Base-by-base conservation (phyloP, 495 filamentous ascomycete genomes). In the Hypoxylon rickii region DNA sequence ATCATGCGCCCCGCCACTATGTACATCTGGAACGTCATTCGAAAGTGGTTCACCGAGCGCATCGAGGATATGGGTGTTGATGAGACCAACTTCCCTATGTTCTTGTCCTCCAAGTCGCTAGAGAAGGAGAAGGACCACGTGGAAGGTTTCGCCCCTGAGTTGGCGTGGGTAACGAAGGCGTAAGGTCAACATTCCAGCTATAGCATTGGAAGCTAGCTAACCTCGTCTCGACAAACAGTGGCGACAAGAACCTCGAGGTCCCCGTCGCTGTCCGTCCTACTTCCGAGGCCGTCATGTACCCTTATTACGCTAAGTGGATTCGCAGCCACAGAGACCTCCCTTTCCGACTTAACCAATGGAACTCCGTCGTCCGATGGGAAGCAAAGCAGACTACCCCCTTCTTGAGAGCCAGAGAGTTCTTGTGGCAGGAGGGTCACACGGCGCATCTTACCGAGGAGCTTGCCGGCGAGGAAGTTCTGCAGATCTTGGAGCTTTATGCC, bases 341-440 rank as follows among this genome's bases (percentile, higher is more conserved):
- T 38, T 84, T 97, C 44, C 83, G 86, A 63, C 79, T 97, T 42
- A 96, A 97, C 75, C 94, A 98, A 73, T 98, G 94, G 94, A 96
- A 96, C 79, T 93, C 88, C 5, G 93, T 97, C 43, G 93, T 97
- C 26, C 83, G 94, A 62, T 98, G 94, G 94, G 94, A 98, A 75
- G 96, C 96, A 68, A 97, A 97, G 77, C 88, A 98, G 67, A 92
- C 93, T 17, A 92, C 92, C 66, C 94, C 94, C 4, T 96, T 98
- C 79, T 76, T 98, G 17, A 78, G 94, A 54, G 91, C 92, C 42
- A 76, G 94, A 63, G 94, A 98, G 70, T 98, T 98, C 73, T 75
- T 96, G 38, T 98, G 94, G 94, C 95, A 98, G 69, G 94, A 98
- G 73, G 95, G 94, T 22, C 94, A 98, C 76, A 98, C 94, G 12